Percentiles rank a stretch among this genome's conserved stretches.
These are phyloP conservation scores for Escallonia rubra DNA, from an alignment of 129 eudicot genomes.

Conservation along the genomic window DNA sequence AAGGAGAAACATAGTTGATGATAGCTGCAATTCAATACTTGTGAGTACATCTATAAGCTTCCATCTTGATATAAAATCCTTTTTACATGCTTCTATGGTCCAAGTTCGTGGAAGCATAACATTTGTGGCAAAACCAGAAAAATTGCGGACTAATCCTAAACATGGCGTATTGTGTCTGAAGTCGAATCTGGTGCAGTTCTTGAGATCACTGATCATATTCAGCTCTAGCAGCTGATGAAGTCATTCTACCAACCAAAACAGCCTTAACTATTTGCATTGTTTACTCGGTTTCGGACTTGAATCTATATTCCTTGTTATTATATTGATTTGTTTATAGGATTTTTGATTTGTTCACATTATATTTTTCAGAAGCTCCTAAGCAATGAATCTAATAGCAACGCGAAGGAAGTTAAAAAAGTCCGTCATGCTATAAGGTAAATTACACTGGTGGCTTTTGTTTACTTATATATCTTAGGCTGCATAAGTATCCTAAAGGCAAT, in stretches of 20 bases:
- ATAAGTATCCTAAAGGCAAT: background rate
- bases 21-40: background rate
- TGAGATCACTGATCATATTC: no score
- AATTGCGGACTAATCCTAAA: background rate
- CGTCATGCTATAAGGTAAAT: slow-evolving; percentile 21
- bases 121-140: background rate
- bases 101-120: background rate
- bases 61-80: background rate
- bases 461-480: background rate
- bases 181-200: no score
- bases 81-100: background rate
- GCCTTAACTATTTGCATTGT: background rate
- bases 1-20: background rate
- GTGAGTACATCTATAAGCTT: background rate
- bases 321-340: slow-evolving; percentile 1
- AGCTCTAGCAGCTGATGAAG: background rate
- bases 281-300: background rate
- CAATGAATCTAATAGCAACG: slow-evolving; percentile 5
- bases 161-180: no score
- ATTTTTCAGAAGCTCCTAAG: slow-evolving; percentile 8
- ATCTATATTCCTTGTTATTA: background rate
- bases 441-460: background rate
- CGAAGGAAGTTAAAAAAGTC: slow-evolving; percentile 11
- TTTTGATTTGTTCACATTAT: background rate
- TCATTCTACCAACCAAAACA: background rate